Evolutionary conservation across 1,284 basidiomycete species (phyloP), one percentile per base, ranked within the genome.

Genomic region (Sphaerobolus stellatus): DNA sequence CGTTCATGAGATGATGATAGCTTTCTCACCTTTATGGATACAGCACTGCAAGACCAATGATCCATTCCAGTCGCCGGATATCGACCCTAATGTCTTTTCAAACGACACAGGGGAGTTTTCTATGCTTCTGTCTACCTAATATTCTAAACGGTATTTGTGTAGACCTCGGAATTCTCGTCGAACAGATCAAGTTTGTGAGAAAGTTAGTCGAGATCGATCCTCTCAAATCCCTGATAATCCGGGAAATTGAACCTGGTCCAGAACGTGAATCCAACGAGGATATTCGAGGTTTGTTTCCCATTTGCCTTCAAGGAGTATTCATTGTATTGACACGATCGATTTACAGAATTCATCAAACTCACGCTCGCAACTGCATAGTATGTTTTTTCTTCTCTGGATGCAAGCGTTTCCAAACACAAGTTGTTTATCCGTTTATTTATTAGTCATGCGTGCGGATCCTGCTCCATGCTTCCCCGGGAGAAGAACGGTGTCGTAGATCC

Each of bases 401-500:
- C 36, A 20, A 38, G 25, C 28, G 7, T 27, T 49, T 47, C 25
- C 36, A 25, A 38, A 4, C 22, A n/a, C 31, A n/a, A 48, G 18
- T 8, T 47, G 20, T 24, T 29, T 27, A 54, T 43, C 30, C 40
- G 28, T 40, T 7, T 13, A 24, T 20, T n/a, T 48, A 2, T 36
- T 29, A 33, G 41, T 61, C 58, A 78, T 56, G 70, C 70, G 2
- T 59, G 66, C 31, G 76, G 74, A 2, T 69, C 72, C 6, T 78
- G 75, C 53, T 77, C 83, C 0, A 86, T 87, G 84, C 71, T 86
- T 41, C 85, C 85, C 16, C 65, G 71, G 34, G 73, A 76, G 28
- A 70, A 77, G 54, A 78, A 79, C 28, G 85, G 85, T 56, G 84
- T 83, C 9, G 81, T 84, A 31, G 78, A 79, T 66, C 66, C 73